phyloP scores from a whole-genome alignment of 331 rosid genomes.

The Rosa hybrid region DNA sequence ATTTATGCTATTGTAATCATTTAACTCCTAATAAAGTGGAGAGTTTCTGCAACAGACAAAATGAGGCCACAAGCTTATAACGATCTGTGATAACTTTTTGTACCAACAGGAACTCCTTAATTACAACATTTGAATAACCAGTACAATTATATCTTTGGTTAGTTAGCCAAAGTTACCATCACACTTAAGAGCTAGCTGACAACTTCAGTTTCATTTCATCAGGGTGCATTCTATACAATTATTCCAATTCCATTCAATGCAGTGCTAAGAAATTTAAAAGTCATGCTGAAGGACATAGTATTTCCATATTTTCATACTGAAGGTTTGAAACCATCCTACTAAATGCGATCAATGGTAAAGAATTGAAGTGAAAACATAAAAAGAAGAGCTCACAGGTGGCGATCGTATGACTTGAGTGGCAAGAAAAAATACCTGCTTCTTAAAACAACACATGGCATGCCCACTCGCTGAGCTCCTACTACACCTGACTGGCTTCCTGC shows the following conservation, averaged over 20 bases:
- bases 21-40: no score
- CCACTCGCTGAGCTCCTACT: constrained; percentile 70
- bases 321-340: background rate
- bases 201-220: background rate
- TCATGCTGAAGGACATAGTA: background rate
- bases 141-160: no score
- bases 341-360: background rate
- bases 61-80: no score
- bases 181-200: background rate
- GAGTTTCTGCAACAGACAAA: no score
- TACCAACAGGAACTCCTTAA: no score
- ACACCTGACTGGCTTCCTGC: constrained; percentile 90
- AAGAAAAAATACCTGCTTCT: constrained; percentile 74
- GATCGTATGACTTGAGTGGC: background rate
- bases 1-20: no score
- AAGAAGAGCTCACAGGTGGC: no score
- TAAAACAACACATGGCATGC: constrained; percentile 84
- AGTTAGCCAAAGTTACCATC: no score
- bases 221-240: background rate
- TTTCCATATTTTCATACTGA: background rate
- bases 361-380: background rate
- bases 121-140: no score
- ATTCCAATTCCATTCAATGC: background rate
- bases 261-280: background rate
- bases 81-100: no score